Percentiles rank a stretch among this genome's conserved stretches.
phyloP scores from a whole-genome alignment of 805 yeast species.

The Suhomyces vadensis region DNA sequence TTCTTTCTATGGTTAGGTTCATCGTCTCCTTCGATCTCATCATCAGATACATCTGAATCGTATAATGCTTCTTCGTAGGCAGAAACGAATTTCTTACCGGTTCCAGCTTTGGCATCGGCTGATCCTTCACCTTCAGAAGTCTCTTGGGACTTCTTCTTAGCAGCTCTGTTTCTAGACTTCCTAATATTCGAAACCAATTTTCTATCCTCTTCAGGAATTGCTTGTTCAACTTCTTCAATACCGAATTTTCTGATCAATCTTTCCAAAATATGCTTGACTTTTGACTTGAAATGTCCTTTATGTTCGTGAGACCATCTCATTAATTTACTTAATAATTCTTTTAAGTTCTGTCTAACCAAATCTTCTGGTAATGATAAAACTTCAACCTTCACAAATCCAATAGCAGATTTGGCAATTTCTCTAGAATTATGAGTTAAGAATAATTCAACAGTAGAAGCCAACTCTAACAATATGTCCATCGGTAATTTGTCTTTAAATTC shows the following conservation, averaged over 20 bases:
- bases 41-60: conserved; percentile 64
- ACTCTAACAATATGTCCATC: conserved; percentile 62
- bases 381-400: conserved; percentile 92
- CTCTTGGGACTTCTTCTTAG: conserved; percentile 60
- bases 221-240: conserved; percentile 73
- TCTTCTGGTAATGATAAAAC: conserved; percentile 81
- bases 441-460: conserved; percentile 82
- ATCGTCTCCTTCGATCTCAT: conserved; percentile 55
- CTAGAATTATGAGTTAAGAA: conserved; percentile 87
- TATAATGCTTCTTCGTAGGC: conserved; percentile 93
- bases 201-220: conserved; percentile 88
- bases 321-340: conserved; percentile 65
- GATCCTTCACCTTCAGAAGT: conserved; percentile 32
- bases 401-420: conserved; percentile 91
- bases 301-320: conserved; percentile 95
- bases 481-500: conserved; percentile 76
- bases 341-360: conserved; percentile 63
- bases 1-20: conserved; percentile 27
- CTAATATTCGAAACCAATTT: conserved; percentile 83
- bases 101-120: conserved; percentile 13
- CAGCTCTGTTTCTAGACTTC: conserved; percentile 81
- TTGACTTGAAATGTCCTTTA: conserved; percentile 90
- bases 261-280: conserved; percentile 90
- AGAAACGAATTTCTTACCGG: conserved; percentile 62
- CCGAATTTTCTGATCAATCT: conserved; percentile 89